A percentile compares a stretch with the other conserved stretches of the same genome.
Conservation (phyloP, 495 filamentous ascomycete genomes). For the Tuber calosporum region DNA sequence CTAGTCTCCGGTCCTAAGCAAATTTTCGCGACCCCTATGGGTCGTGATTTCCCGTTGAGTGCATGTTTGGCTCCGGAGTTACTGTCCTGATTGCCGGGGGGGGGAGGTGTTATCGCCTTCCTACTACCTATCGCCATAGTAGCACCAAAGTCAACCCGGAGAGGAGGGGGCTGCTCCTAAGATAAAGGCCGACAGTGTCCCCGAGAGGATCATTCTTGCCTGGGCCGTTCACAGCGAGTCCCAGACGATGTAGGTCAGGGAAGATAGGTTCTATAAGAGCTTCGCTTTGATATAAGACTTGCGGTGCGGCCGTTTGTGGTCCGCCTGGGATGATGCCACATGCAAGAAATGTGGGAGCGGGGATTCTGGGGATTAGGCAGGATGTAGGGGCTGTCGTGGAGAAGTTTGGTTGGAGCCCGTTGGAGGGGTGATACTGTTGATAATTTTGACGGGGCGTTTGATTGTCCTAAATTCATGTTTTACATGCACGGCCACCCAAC, state of each 20-base stretch:
- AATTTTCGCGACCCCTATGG: slow-evolving; percentile 55
- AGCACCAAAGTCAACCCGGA: slow-evolving; percentile 6
- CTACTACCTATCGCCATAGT: slow-evolving; percentile 48
- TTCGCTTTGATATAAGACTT: slow-evolving; percentile 34
- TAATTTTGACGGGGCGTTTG: background rate
- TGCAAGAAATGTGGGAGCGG: slow-evolving; percentile 51
- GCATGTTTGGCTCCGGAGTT: slow-evolving; percentile 45
- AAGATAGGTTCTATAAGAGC: slow-evolving; percentile 46
- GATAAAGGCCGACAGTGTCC: background rate
- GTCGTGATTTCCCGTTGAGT: slow-evolving; percentile 45
- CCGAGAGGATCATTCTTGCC: slow-evolving; percentile 49
- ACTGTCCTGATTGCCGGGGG: slow-evolving; percentile 52
- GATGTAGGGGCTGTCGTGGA: slow-evolving; percentile 47
- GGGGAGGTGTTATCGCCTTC: slow-evolving; percentile 58
- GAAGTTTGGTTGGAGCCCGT: slow-evolving; percentile 50
- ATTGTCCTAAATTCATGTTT: background rate
- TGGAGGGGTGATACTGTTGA: slow-evolving; percentile 10
- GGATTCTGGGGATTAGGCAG: slow-evolving; percentile 43
- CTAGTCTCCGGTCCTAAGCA: slow-evolving; percentile 43
- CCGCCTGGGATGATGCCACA: slow-evolving; percentile 52
- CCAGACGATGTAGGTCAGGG: slow-evolving; percentile 51
- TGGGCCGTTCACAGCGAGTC: slow-evolving; percentile 52
- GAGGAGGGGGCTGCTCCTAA: slow-evolving; percentile 14
- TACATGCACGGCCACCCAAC: background rate
- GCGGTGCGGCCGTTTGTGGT: slow-evolving; percentile 50